Evolutionary conservation across 306 rosid species (phyloP), one percentile per base, ranked within the genome.

Genomic region (Abrus pulchellus): DNA sequence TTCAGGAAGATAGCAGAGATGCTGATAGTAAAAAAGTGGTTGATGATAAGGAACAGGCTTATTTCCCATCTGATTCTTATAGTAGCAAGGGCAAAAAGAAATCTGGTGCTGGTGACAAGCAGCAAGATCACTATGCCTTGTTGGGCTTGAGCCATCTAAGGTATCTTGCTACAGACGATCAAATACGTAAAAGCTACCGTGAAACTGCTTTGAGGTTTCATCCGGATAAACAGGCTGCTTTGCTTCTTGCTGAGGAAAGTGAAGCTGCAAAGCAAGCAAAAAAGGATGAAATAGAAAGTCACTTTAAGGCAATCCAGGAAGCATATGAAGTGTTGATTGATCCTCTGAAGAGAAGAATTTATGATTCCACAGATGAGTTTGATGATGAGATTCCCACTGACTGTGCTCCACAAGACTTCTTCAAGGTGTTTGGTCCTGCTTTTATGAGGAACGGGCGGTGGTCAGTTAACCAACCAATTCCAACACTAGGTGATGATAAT

Each of bases 291-390:
- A 92, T 96, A 80, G 99, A 96, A 80, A 86, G 69, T 74, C 97
- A 93, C 76, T 96, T 96, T 72, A 93, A 92, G 93, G 88, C 94
- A 60, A 84, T 96, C 61, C 97, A 96, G 83, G 99, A 93, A 86
- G 97, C 98, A 2, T 96, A 96, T 52, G 99, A 92, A 83, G 90
- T 88, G 3, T 82, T 96, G 76, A 81, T 87, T 50, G 99, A 96
- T 83, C 93, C 99, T 4, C 40, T 86, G 53, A 96, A 90, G 88
- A 86, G 99, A 85, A 90, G 99, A 83, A 89, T 96, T 67, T 96
- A 96, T 81, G 99, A 96, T 77, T 96, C 99, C 56, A 96, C 99
- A 0, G 99, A 96, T 77, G 99, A 96, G 88, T 93, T 96, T 84
- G 99, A 96, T 59, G 99, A 96, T 84, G 98, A 90, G 83, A 87